Evolutionary conservation across 1,284 basidiomycete genomes (phyloP).

Genomic region (Ceratobasidium sp.): DNA sequence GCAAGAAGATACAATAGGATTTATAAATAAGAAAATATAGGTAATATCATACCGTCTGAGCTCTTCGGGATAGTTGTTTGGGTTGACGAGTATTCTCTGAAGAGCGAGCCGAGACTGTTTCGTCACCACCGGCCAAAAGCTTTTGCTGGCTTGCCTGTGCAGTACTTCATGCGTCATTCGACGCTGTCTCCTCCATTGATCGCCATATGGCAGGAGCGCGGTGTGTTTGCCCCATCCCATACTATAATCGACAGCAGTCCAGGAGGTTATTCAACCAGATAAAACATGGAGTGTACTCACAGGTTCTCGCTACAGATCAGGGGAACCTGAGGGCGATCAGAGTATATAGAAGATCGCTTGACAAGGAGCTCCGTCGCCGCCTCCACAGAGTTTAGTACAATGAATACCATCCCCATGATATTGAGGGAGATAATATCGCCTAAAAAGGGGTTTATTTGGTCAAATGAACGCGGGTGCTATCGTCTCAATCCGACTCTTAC

Average conservation of each 20-base stretch:
- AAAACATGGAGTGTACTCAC: background rate
- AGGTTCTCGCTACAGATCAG: slow-evolving; percentile 18
- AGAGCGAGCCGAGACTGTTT: slow-evolving; percentile 25
- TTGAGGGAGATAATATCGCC: slow-evolving; percentile 32
- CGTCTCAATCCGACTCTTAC: background rate
- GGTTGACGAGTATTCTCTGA: background rate
- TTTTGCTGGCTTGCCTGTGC: slow-evolving; percentile 17
- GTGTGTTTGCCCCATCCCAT: slow-evolving; percentile 21
- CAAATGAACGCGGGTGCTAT: background rate
- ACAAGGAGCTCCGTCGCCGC: slow-evolving; percentile 43
- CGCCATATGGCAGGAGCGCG: slow-evolving; percentile 22
- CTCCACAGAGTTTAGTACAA: slow-evolving; percentile 44
- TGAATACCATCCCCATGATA: slow-evolving; percentile 27
- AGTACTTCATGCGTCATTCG: slow-evolving; percentile 17
- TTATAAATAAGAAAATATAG: too few relatives aligned
- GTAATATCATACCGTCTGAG: background rate
- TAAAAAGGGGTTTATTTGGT: background rate
- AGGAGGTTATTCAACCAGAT: too few relatives aligned
- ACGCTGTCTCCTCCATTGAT: slow-evolving; percentile 29
- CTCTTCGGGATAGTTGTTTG: slow-evolving; percentile 15
- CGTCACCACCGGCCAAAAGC: slow-evolving; percentile 23
- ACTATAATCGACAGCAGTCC: background rate
- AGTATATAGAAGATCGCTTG: slow-evolving; percentile 43
- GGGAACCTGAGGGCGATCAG: slow-evolving; percentile 39
- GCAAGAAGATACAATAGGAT: background rate